A percentile compares a stretch with the other conserved stretches of the same genome.
phyloP scores from a whole-genome alignment of 2,329 filamentous ascomycete genomes.

The Cladophialophora bantiana region DNA sequence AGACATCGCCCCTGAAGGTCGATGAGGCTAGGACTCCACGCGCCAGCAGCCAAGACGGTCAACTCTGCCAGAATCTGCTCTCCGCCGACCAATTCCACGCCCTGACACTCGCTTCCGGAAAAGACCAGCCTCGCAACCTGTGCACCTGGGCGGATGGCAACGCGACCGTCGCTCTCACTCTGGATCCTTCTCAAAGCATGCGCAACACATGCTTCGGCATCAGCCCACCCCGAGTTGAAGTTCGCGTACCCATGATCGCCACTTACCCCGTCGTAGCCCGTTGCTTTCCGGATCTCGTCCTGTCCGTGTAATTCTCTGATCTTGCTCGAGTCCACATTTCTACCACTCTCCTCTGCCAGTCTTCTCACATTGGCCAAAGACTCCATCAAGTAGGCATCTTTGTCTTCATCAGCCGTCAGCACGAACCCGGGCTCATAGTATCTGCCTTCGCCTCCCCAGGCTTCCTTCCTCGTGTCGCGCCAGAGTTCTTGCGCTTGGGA shows the following conservation, averaged over 20 bases:
- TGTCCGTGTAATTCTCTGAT: slow-evolving; percentile 45
- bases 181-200: slow-evolving; percentile 50
- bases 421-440: slow-evolving; percentile 55
- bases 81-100: slow-evolving; percentile 32
- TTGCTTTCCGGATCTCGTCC: slow-evolving; percentile 33
- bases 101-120: slow-evolving; percentile 31
- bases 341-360: slow-evolving; percentile 42
- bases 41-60: slow-evolving; percentile 77
- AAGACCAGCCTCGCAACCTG: slow-evolving; percentile 47
- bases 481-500: slow-evolving; percentile 65
- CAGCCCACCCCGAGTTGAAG: slow-evolving; percentile 55
- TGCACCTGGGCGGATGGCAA: slow-evolving; percentile 47
- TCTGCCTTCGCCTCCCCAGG: slow-evolving; percentile 52
- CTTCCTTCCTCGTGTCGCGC: slow-evolving; percentile 34
- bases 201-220: slow-evolving; percentile 51
- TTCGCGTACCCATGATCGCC: slow-evolving; percentile 53
- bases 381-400: slow-evolving; percentile 31
- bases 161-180: slow-evolving; percentile 40
- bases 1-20: slow-evolving; percentile 78
- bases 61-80: slow-evolving; percentile 36
- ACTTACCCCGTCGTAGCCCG: slow-evolving; percentile 34
- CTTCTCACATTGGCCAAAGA: slow-evolving; percentile 34
- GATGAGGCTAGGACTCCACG: slow-evolving; percentile 81
- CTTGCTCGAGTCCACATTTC: slow-evolving; percentile 48
- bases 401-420: slow-evolving; percentile 45